These are phyloP conservation scores for Diaporthe citri DNA, from an alignment of 2,329 filamentous ascomycete species.

Conservation along the genomic window DNA sequence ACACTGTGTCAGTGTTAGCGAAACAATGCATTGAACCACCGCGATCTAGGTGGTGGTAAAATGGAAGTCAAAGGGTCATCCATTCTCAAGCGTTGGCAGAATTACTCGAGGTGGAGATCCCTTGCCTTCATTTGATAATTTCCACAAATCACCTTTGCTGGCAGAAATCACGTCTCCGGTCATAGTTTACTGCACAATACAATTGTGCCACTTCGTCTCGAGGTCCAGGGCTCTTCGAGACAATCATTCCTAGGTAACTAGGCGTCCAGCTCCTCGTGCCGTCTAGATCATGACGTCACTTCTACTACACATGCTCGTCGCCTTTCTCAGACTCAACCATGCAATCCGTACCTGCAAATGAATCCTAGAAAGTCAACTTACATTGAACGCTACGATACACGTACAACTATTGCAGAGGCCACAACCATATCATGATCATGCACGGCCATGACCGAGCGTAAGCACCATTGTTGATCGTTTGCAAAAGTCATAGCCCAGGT, in stretches of 20 bases:
- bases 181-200: background rate
- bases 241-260: too few relatives aligned
- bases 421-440: background rate
- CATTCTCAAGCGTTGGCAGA: too few relatives aligned
- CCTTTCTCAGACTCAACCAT: background rate
- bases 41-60: too few relatives aligned
- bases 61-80: too few relatives aligned
- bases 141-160: too few relatives aligned
- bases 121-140: too few relatives aligned
- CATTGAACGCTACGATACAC: background rate
- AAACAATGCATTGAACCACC: too few relatives aligned
- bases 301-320: background rate
- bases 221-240: background rate
- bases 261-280: background rate
- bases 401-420: background rate
- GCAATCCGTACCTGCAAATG: too few relatives aligned
- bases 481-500: background rate
- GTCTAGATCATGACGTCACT: constrained; percentile 23
- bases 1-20: too few relatives aligned
- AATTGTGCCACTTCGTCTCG: background rate
- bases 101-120: too few relatives aligned
- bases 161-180: background rate
- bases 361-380: background rate
- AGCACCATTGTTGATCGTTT: background rate
- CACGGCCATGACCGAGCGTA: background rate